Base-by-base conservation (phyloP, 495 filamentous ascomycete genomes). In the Talaromyces proteolyticus region DNA sequence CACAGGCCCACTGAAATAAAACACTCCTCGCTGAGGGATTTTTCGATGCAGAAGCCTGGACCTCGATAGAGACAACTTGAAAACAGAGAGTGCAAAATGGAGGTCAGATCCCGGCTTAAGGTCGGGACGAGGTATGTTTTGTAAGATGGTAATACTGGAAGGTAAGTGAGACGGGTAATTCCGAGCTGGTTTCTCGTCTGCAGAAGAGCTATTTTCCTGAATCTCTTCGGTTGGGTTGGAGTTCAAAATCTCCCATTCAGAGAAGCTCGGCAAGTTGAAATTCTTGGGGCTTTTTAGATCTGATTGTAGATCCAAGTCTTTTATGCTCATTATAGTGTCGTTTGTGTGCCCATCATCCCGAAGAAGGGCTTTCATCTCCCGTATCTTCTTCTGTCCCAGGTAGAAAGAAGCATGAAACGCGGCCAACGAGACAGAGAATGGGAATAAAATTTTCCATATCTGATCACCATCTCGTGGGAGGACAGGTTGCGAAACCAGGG, bases 1-100 rank as follows among this genome's bases (percentile, higher is more conserved):
- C 0, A 94, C 76, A 2, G 87, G 66, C 0, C 88, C 88, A 17
- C 65, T 66, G 18, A 92, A 69, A 14, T 77, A 61, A 44, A 91
- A 77, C 20, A 74, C 75, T 2, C 88, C 88, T 20, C 82, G 75
- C 8, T 78, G 82, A 29, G 82, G 76, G 21, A 76, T 59, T 18
- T 54, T 57, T 19, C 48, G 46, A 16, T 49, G 45, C 21, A 42
- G 54, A 26, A 53, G 47, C 38, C 45, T 54, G 44, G 64, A 62
- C 24, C 79, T 62, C 8, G 49, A 57, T 16, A 87, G 67, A 22
- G 70, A 78, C 21, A 62, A 50, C 47, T 66, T 74, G 63, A 90
- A 88, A 4, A 72, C 75, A 26, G 69, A 34, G 42, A 70, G 75
- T 0, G 81, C 62, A 50, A 66, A 37, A 42, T 62, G 51, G 25